Evolutionary conservation across 257 asterid species (phyloP), one percentile per base, ranked within the genome.

Genomic region (Solanum dulcamara): DNA sequence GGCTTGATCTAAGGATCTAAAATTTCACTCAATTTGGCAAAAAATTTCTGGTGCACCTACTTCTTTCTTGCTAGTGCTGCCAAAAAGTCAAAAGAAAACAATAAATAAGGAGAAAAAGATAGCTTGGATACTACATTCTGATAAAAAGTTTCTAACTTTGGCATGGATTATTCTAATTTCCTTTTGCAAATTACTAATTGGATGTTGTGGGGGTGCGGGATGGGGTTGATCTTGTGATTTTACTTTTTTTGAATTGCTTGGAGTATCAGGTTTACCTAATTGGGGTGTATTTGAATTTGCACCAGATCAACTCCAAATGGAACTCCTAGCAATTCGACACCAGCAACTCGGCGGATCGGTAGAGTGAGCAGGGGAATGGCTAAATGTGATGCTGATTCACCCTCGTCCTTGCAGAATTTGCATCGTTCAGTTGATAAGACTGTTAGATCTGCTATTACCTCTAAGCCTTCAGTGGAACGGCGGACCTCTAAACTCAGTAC

Each of bases 371-470:
- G 96, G 85, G 98, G 93, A 85, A 86, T 89, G 81, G 87, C 90
- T 55, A 96, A 96, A 88, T 86, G 97, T 28, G 94, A 91, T 90
- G 90, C 92, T 22, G 93, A 91, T 91, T 93, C 95, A 7, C 87
- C 91, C 22, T 90, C 98, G 64, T 92, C 95, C 12, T 82, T 87
- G 89, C 96, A 88, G 75, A 89, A 77, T 83, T 53, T 94, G 50
- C 94, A 97, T 38, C 85, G 84, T 85, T 94, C 97, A 0, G 81
- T 88, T 62, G 97, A 95, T 37, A 89, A 86, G 64, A 90, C 98
- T 66, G 91, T 98, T 3, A 90, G 93, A 89, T 83, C 97, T 44
- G 92, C 97, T 55, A 91, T 92, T 87, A 85, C 94, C 8, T 86
- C 93, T 8, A 96, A 92, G 97, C 92, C 94, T 68, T 18, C 93